A percentile compares a stretch with the other conserved stretches of the same genome.
phyloP scores from a whole-genome alignment of 108 stramenopile genomes.

The Pseudonitzschia pungens region DNA sequence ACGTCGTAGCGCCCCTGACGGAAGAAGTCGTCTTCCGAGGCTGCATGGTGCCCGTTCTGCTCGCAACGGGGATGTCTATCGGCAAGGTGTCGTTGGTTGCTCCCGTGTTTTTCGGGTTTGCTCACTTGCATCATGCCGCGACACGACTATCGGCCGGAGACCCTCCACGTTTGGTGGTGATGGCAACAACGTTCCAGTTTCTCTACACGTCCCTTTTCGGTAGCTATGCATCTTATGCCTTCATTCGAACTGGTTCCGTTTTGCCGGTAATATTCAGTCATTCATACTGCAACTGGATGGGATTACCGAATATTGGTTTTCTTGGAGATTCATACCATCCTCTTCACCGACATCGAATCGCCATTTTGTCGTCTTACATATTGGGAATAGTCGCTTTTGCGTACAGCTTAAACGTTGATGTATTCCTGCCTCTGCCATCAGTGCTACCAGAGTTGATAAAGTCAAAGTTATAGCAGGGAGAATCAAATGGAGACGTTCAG shows the following conservation, averaged over 20 bases:
- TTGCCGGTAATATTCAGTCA: conserved; percentile 53
- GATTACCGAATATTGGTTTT: conserved; percentile 69
- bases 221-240: conserved; percentile 67
- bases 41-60: conserved; percentile 60
- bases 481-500: no score
- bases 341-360: conserved; percentile 50
- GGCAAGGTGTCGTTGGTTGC: conserved; percentile 38
- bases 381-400: conserved; percentile 55
- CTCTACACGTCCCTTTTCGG: conserved; percentile 82
- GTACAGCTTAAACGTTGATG: conserved; percentile 13
- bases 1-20: conserved; percentile 62
- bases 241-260: conserved; percentile 65
- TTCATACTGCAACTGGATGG: conserved; percentile 83
- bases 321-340: conserved; percentile 25
- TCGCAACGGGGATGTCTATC: conserved; percentile 31
- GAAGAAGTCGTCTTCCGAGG: conserved; percentile 87
- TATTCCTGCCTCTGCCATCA: conserved; percentile 28
- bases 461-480: not conserved
- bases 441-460: conserved; percentile 14
- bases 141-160: conserved; percentile 32
- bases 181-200: conserved; percentile 63
- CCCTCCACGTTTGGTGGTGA: conserved; percentile 22
- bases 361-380: conserved; percentile 42
- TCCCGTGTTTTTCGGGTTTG: conserved; percentile 83
- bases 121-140: conserved; percentile 77